A percentile compares a stretch with the other conserved stretches of the same genome.
Evolutionary conservation across 331 rosid genomes (phyloP).

Genomic region (Erythrophleum ivorense): DNA sequence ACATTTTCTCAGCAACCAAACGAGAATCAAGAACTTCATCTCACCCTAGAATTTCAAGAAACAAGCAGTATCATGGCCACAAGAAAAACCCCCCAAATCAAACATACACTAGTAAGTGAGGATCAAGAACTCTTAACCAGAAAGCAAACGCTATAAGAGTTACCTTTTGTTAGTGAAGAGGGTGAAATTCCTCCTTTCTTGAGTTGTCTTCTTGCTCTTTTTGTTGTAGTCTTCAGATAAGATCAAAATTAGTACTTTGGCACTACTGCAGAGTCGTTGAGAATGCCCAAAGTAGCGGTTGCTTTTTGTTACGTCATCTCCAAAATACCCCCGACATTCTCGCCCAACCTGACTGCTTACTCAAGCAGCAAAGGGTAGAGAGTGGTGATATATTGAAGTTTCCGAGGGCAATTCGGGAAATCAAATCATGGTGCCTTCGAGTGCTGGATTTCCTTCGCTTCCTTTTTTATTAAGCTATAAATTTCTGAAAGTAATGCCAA

Average conservation of each 20-base stretch:
- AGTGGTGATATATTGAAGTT: no score
- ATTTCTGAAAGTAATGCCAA: background rate
- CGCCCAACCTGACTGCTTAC: background rate
- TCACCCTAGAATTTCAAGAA: slow-evolving; percentile 24
- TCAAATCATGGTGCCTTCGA: background rate
- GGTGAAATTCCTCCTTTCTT: background rate
- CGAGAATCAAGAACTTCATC: slow-evolving; percentile 1
- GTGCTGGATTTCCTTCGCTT: background rate
- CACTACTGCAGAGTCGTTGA: slow-evolving; percentile 40
- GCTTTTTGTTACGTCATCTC: slow-evolving; percentile 9
- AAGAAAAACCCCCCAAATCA: background rate
- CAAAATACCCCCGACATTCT: slow-evolving; percentile 20
- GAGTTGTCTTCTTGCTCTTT: background rate
- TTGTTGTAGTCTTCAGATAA: background rate
- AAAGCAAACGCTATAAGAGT: slow-evolving; percentile 4
- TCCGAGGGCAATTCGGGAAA: slow-evolving; percentile 9
- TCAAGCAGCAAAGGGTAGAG: no score
- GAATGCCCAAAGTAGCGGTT: slow-evolving; percentile 42
- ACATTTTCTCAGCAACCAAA: background rate
- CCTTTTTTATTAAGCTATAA: background rate
- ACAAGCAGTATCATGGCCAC: background rate
- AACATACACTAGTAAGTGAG: background rate
- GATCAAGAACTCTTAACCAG: background rate
- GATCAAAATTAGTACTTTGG: slow-evolving; percentile 27
- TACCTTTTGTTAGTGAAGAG: slow-evolving; percentile 33